Percentiles rank a stretch among this genome's conserved stretches.
Evolutionary conservation across 441 rosid species (phyloP).

Genomic region (Euphorbia corollata): DNA sequence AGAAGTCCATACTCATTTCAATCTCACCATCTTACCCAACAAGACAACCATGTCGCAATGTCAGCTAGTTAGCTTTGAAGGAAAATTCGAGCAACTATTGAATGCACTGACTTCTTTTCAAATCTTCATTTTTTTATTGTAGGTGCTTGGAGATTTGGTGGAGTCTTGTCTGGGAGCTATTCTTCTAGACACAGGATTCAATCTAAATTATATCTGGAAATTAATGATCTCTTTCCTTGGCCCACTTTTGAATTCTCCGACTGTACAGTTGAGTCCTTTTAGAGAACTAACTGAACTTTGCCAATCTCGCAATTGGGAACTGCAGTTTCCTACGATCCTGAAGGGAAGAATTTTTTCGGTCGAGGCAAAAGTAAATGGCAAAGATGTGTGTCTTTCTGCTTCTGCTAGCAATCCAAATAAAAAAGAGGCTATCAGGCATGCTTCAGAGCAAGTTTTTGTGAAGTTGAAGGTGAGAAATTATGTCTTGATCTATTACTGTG

Average conservation of each 20-base stretch:
- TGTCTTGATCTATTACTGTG: not conserved
- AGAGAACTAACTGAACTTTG: slow-evolving; percentile 73
- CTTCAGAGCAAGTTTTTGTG: slow-evolving; percentile 42
- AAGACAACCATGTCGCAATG: no score
- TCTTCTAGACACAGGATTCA: slow-evolving; percentile 73
- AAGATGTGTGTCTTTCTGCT: slow-evolving; percentile 32
- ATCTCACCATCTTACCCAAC: no score
- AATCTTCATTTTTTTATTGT: slow-evolving; percentile 20
- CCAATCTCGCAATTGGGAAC: slow-evolving; percentile 53
- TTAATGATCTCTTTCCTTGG: slow-evolving; percentile 63
- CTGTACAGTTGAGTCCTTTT: slow-evolving; percentile 55
- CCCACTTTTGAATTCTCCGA: slow-evolving; percentile 53
- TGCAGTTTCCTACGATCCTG: slow-evolving; percentile 28
- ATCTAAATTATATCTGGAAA: slow-evolving; percentile 65
- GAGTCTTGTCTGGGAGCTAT: slow-evolving; percentile 85
- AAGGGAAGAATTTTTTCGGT: slow-evolving; percentile 40
- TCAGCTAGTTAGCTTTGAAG: not conserved
- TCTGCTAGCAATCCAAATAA: slow-evolving; percentile 48
- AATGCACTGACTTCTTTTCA: not conserved
- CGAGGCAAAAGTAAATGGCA: slow-evolving; percentile 43
- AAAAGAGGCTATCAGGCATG: slow-evolving; percentile 55
- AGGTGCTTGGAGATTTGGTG: slow-evolving; percentile 92
- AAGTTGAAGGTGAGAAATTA: slow-evolving; percentile 56
- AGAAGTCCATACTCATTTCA: not conserved
- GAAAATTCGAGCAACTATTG: not conserved